Conservation (phyloP, 31 red algal species). For the Odonthalia washingtoniensis region DNA sequence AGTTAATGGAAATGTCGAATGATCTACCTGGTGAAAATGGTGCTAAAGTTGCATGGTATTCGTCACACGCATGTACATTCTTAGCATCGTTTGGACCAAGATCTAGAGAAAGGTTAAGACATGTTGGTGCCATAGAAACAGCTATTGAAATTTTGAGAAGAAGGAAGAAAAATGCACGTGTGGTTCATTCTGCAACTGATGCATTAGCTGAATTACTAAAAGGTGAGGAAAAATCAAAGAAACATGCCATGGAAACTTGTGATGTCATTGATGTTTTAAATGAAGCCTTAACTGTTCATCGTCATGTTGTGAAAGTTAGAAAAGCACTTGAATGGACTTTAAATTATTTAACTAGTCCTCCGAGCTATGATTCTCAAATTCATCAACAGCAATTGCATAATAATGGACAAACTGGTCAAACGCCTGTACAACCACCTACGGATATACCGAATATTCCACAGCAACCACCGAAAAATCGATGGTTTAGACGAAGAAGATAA, state of each 20-base stretch:
- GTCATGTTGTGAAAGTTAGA: constrained; percentile 13
- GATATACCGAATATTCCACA: too few relatives aligned
- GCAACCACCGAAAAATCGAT: too few relatives aligned
- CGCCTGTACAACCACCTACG: too few relatives aligned
- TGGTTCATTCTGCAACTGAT: constrained; percentile 63
- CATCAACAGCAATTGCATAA: neutral
- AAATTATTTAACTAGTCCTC: constrained; percentile 43
- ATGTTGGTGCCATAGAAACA: constrained; percentile 66
- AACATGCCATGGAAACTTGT: constrained; percentile 37
- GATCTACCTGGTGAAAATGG: constrained; percentile 58
- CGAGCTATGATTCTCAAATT: neutral
- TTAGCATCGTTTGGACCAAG: constrained; percentile 68
- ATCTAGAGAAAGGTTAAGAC: constrained; percentile 52
- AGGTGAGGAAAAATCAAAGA: constrained; percentile 50
- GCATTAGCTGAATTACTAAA: constrained; percentile 71
- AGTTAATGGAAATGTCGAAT: constrained; percentile 59
- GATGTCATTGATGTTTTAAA: constrained; percentile 39
- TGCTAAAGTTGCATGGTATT: constrained; percentile 67
- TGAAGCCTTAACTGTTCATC: constrained; percentile 26
- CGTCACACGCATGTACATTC: constrained; percentile 69
- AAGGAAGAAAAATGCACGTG: constrained; percentile 49
- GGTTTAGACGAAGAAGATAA: too few relatives aligned
- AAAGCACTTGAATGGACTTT: constrained; percentile 69
- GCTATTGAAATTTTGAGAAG: constrained; percentile 38
- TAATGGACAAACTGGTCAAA: neutral